phyloP scores from a whole-genome alignment of 2,329 filamentous ascomycete species.

The Coniochaeta sp. region DNA sequence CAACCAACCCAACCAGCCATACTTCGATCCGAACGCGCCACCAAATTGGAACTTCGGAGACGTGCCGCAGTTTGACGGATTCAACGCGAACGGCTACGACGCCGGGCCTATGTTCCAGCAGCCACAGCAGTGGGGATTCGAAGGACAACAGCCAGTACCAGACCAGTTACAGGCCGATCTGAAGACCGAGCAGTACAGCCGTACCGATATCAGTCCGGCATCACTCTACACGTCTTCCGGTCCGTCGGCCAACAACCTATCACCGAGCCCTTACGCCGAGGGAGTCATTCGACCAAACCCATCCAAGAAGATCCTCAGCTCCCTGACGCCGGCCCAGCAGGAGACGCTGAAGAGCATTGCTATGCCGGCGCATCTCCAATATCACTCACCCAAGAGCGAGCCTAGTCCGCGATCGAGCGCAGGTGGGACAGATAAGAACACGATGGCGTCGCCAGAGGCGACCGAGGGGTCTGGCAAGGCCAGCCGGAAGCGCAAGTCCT shows the following conservation, averaged over 20 bases:
- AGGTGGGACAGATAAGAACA: slow-evolving; percentile 33
- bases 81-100: slow-evolving; percentile 28
- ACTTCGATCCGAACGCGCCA: slow-evolving; percentile 27
- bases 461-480: slow-evolving; percentile 33
- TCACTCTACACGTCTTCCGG: slow-evolving; percentile 16
- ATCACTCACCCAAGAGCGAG: slow-evolving; percentile 51
- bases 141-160: slow-evolving; percentile 20
- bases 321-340: slow-evolving; percentile 51
- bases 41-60: slow-evolving; percentile 42
- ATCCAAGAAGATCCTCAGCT: slow-evolving; percentile 26
- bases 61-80: slow-evolving; percentile 39
- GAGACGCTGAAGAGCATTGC: slow-evolving; percentile 56
- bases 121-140: slow-evolving; percentile 11
- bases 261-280: slow-evolving; percentile 18
- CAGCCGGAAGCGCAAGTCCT: slow-evolving; percentile 64
- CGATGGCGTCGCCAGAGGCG: slow-evolving; percentile 54
- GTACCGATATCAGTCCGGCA: slow-evolving; percentile 27
- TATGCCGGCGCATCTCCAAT: slow-evolving; percentile 57
- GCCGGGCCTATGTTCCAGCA: slow-evolving; percentile 15
- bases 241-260: slow-evolving; percentile 1
- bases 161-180: slow-evolving; percentile 14
- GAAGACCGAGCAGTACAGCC: slow-evolving; percentile 7
- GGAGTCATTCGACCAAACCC: slow-evolving; percentile 18
- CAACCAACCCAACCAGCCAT: slow-evolving; percentile 19
- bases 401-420: slow-evolving; percentile 50